phyloP scores from a whole-genome alignment of 805 yeast species.

The Lipomyces spencermartinsiae region DNA sequence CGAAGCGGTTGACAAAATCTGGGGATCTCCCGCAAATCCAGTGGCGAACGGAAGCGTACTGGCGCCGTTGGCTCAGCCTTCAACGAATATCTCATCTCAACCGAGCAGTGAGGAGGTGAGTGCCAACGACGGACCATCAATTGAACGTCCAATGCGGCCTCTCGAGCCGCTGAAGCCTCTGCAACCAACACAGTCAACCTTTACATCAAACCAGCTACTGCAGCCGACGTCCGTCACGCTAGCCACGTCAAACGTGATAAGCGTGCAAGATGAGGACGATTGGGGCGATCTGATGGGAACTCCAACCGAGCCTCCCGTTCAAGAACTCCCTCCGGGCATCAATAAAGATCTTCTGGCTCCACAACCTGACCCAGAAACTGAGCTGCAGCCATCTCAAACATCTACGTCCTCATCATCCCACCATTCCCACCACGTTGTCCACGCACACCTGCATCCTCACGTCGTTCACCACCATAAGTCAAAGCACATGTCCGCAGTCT shows the following conservation, averaged over 20 bases:
- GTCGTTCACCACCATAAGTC: conserved; percentile 23
- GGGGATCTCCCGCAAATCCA: background rate
- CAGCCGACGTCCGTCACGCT: conserved; percentile 11
- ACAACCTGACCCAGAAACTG: background rate
- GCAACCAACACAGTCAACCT: background rate
- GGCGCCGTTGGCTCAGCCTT: background rate
- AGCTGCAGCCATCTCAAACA: background rate
- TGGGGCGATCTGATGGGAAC: conserved; percentile 27
- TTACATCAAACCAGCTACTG: background rate
- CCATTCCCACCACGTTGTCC: background rate
- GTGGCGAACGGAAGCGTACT: background rate
- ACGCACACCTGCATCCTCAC: background rate
- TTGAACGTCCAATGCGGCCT: conserved; percentile 8
- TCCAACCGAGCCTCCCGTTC: background rate
- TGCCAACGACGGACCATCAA: background rate
- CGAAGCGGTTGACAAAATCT: background rate
- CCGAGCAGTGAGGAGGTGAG: background rate
- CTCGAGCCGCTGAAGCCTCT: conserved; percentile 13
- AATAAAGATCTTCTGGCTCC: background rate
- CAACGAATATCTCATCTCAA: background rate
- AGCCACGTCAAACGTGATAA: background rate
- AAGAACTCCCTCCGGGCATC: background rate
- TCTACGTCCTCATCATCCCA: background rate
- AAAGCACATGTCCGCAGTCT: conserved; percentile 10
- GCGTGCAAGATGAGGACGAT: conserved; percentile 22